A percentile compares a stretch with the other conserved stretches of the same genome.
Evolutionary conservation across 805 yeast species (phyloP).

Genomic region (Pichia eremophila): DNA sequence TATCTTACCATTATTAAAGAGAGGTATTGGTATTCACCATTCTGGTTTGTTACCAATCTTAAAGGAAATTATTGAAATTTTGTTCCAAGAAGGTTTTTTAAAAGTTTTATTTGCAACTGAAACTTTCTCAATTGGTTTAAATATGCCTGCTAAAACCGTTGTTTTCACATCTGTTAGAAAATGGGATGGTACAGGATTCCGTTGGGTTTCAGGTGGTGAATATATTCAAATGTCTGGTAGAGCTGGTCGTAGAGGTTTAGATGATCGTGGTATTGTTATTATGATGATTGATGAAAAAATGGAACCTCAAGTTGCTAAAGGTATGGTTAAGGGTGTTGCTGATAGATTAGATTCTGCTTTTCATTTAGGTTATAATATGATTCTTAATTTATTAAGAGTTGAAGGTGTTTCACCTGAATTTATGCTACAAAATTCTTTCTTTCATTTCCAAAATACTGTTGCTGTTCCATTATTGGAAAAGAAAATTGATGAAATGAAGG

Average conservation of each 20-base stretch:
- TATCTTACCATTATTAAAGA: constrained; percentile 67
- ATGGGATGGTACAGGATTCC: constrained; percentile 79
- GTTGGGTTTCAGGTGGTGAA: constrained; percentile 87
- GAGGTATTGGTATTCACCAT: constrained; percentile 98
- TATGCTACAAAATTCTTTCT: constrained; percentile 93
- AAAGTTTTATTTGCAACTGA: constrained; percentile 94
- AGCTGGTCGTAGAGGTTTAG: constrained; percentile 96
- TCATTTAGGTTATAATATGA: constrained; percentile 92
- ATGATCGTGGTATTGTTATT: constrained; percentile 88
- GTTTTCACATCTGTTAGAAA: constrained; percentile 79
- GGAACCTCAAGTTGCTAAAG: constrained; percentile 75
- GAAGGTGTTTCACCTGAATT: constrained; percentile 97
- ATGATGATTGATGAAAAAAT: constrained; percentile 61
- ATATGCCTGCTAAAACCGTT: constrained; percentile 93
- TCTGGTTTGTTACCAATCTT: constrained; percentile 88
- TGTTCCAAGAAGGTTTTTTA: constrained; percentile 77
- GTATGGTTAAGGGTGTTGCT: constrained; percentile 96
- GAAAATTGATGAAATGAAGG: constrained; percentile 46
- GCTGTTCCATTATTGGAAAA: constrained; percentile 80
- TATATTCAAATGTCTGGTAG: constrained; percentile 99
- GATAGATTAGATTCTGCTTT: constrained; percentile 87
- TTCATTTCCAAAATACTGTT: constrained; percentile 88
- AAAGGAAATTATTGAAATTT: constrained; percentile 89
- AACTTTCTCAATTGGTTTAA: constrained; percentile 97
- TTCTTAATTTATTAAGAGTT: constrained; percentile 77